Base-by-base conservation (phyloP, 139 green algal species). In the Chlamydomonas sphaeroides region DNA sequence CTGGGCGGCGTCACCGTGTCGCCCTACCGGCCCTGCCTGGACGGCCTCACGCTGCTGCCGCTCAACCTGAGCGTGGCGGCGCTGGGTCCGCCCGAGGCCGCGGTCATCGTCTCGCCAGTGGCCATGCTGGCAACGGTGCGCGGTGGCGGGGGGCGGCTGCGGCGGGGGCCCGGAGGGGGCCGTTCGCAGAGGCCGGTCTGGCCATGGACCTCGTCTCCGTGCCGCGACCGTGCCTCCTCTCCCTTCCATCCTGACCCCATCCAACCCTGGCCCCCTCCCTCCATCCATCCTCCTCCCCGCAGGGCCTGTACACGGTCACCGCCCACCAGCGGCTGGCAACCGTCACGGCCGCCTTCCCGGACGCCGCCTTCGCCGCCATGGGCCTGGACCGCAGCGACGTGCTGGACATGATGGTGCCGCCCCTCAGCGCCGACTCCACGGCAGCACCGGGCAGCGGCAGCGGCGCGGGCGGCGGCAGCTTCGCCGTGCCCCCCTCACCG, bases 61-160 rank as follows among this genome's bases (percentile, higher is more conserved):
- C 74, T 80, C 56, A 71, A 32, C 74, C 36, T 80, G 61, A 36
- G 39, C 0, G 74, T 80, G 59, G 62, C 59, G 5, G 56, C 56
- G 8, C 74, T 80, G 41, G 61, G 59, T 15, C 74, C 74, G 0
- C 28, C 74, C 5, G 42, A 26, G 59, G 23, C 15, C 1, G 41
- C 28, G 8, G 38, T 80, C 21, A 62, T 38, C 39, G 74, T 80
- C 59, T 80, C 74, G 59, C 74, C 74, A 8, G 74, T 80, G 39
- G 74, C 74, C 36, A 80, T 80, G 74, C 26, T 80, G 59, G 74
- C 59, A 14, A 53, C 59, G 72, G 72, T 80, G 38, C 1, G 72
- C 7, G 3, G 11, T 14, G 45, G 45, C 11, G 45, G 45, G 45
- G 45, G 45, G 45, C 10, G 45, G 45, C 11, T n/a, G n/a, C n/a